These are phyloP conservation scores for Mycogone perniciosa DNA, from an alignment of 2,329 filamentous ascomycete genomes.

Conservation along the genomic window DNA sequence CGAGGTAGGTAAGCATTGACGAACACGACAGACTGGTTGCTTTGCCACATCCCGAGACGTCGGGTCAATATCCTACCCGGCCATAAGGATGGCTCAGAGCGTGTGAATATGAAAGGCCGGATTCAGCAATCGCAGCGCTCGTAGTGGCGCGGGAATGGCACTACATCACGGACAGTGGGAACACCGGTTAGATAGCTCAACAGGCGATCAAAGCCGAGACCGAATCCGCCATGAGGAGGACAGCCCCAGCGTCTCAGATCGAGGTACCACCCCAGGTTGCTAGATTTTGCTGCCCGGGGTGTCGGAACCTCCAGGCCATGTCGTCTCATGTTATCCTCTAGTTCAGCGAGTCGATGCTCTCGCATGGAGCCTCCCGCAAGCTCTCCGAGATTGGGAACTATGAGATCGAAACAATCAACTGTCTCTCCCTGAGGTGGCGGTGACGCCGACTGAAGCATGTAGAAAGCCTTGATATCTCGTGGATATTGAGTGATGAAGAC, in stretches of 20 bases:
- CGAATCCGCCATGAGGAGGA: slow-evolving; percentile 86
- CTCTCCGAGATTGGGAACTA: slow-evolving; percentile 81
- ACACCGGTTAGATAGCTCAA: slow-evolving; percentile 78
- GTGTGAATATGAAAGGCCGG: not conserved
- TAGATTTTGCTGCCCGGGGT: slow-evolving; percentile 23
- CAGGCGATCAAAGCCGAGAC: slow-evolving; percentile 81
- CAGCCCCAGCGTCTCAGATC: slow-evolving; percentile 88
- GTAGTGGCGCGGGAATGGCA: slow-evolving; percentile 75
- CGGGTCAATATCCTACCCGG: slow-evolving; percentile 11
- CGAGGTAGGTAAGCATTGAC: slow-evolving; percentile 15
- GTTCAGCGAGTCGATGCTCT: slow-evolving; percentile 65
- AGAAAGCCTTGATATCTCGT: slow-evolving; percentile 85
- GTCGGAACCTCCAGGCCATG: slow-evolving; percentile 51
- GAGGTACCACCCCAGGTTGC: slow-evolving; percentile 70
- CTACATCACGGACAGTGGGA: slow-evolving; percentile 75
- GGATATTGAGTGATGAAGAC: slow-evolving; percentile 94
- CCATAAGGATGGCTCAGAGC: not conserved
- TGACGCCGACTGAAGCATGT: slow-evolving; percentile 39
- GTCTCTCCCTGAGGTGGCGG: slow-evolving; percentile 40
- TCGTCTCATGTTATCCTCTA: slow-evolving; percentile 64
- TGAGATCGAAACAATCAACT: slow-evolving; percentile 84
- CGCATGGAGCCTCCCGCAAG: slow-evolving; percentile 84
- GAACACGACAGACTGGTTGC: slow-evolving; percentile 11
- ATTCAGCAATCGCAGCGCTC: slow-evolving; percentile 54
- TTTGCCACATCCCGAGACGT: slow-evolving; percentile 11